These are phyloP conservation scores for Chytridium lagenaria DNA, from an alignment of 371 early-diverging fungal genomes.

Conservation along the genomic window DNA sequence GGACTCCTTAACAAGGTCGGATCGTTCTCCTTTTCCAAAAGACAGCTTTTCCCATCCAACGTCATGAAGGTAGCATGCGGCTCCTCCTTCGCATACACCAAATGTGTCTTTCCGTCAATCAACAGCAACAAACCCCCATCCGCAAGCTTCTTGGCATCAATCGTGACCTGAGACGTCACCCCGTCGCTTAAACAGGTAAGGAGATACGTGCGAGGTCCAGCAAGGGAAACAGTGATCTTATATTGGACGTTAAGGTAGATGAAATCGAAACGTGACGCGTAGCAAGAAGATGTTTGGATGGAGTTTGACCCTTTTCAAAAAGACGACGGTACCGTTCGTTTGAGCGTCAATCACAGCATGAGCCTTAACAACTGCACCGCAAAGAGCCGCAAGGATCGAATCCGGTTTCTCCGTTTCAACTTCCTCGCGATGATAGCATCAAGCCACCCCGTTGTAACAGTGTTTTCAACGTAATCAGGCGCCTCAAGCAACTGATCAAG, in stretches of 20 bases:
- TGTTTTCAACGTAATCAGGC: conserved; percentile 86
- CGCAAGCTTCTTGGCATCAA: conserved; percentile 80
- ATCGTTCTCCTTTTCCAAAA: conserved; percentile 94
- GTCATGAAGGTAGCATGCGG: conserved; percentile 86
- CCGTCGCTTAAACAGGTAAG: conserved; percentile 77
- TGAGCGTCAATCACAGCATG: conserved; percentile 68
- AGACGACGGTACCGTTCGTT: conserved; percentile 77
- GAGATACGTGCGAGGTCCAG: conserved; percentile 81
- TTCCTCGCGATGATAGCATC: conserved; percentile 91
- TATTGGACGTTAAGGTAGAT: conserved; percentile 90
- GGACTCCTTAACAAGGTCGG: conserved; percentile 94
- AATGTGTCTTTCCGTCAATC: conserved; percentile 85
- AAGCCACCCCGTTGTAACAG: conserved; percentile 95
- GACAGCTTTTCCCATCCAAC: conserved; percentile 89
- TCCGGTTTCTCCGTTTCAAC: conserved; percentile 93
- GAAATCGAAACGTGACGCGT: conserved; percentile 83
- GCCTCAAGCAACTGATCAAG: conserved; percentile 92
- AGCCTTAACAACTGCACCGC: conserved; percentile 92
- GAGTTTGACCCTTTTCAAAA: conserved; percentile 88
- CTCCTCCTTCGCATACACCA: conserved; percentile 91
- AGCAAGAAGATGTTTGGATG: conserved; percentile 74
- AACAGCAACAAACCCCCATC: conserved; percentile 95
- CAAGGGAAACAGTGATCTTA: conserved; percentile 80
- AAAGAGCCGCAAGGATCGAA: conserved; percentile 84
- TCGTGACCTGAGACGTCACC: conserved; percentile 65